Conservation (phyloP, 805 yeast genomes). For the Yamadazyma ubonensis region DNA sequence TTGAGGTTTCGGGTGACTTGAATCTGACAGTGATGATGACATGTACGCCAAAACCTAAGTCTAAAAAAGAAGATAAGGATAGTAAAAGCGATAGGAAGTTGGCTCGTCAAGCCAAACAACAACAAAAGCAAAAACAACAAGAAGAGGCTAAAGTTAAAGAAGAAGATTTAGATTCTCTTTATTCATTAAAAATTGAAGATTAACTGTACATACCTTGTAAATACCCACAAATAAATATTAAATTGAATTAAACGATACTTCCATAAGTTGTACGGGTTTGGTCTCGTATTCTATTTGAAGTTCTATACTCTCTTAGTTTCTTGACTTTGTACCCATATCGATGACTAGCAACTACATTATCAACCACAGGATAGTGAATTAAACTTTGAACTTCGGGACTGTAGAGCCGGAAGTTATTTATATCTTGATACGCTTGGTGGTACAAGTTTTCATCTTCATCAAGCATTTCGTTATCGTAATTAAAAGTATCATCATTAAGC, state of each 20-base stretch:
- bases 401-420: slow-evolving; percentile 34
- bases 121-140: slow-evolving; percentile 13
- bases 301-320: slow-evolving; percentile 26
- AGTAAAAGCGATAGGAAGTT: slow-evolving; percentile 16
- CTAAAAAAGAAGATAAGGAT: slow-evolving; percentile 5
- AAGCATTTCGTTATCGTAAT: slow-evolving; percentile 32
- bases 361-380: slow-evolving; percentile 45
- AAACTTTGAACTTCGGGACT: slow-evolving; percentile 33
- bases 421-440: slow-evolving; percentile 28
- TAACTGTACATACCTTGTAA: slow-evolving; percentile 16
- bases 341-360: slow-evolving; percentile 40
- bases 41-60: slow-evolving; percentile 17
- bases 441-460: slow-evolving; percentile 41
- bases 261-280: slow-evolving; percentile 21
- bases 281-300: slow-evolving; percentile 13
- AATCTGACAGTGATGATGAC: slow-evolving; percentile 25
- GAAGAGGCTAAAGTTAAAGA: slow-evolving; percentile 19
- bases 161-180: slow-evolving; percentile 40
- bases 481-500: slow-evolving; percentile 22
- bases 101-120: slow-evolving; percentile 17
- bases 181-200: slow-evolving; percentile 40
- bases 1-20: slow-evolving; percentile 26
- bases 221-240: neutral
- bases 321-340: slow-evolving; percentile 42
- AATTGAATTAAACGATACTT: slow-evolving; percentile 22